A percentile compares a stretch with the other conserved stretches of the same genome.
Conservation (phyloP, 345 rosid genomes). For the Gynandropsis gynandra region DNA sequence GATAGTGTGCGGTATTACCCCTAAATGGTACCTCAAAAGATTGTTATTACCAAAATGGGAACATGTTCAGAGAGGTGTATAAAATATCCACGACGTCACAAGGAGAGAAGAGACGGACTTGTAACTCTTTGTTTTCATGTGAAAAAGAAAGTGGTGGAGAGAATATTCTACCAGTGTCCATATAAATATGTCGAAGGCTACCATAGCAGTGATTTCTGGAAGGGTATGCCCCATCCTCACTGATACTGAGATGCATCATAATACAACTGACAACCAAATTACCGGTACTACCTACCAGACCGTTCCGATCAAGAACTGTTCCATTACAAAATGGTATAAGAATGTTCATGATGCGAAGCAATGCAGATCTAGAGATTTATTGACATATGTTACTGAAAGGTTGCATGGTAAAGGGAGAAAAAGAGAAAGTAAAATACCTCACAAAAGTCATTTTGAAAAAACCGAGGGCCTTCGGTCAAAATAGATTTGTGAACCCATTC, state of each 20-base stretch:
- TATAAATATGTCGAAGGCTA: slow-evolving; percentile 41
- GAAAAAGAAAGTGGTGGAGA: slow-evolving; percentile 73
- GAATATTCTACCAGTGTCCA: slow-evolving; percentile 70
- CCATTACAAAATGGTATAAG: slow-evolving; percentile 20
- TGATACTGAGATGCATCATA: slow-evolving; percentile 38
- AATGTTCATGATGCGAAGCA: neutral
- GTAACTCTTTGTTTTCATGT: slow-evolving; percentile 55
- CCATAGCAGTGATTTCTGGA: slow-evolving; percentile 31
- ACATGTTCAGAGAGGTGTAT: too few species aligned
- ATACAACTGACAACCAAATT: slow-evolving; percentile 62
- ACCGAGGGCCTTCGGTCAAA: slow-evolving; percentile 60
- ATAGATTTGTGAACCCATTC: slow-evolving; percentile 85
- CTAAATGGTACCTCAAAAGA: slow-evolving; percentile 18
- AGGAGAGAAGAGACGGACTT: slow-evolving; percentile 33
- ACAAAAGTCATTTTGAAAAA: slow-evolving; percentile 45
- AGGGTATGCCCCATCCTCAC: slow-evolving; percentile 38
- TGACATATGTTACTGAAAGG: neutral
- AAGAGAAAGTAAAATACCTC: slow-evolving; percentile 40
- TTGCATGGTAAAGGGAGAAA: neutral
- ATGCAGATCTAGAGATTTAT: neutral
- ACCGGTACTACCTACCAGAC: slow-evolving; percentile 75
- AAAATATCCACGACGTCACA: slow-evolving; percentile 9
- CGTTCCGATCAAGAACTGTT: slow-evolving; percentile 64
- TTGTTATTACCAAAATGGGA: too few species aligned
- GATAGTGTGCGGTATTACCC: slow-evolving; percentile 55